Percentiles rank a stretch among this genome's conserved stretches.
These are phyloP conservation scores for Rhododendron simsii DNA, from an alignment of 148 eudicot species.

Conservation along the genomic window DNA sequence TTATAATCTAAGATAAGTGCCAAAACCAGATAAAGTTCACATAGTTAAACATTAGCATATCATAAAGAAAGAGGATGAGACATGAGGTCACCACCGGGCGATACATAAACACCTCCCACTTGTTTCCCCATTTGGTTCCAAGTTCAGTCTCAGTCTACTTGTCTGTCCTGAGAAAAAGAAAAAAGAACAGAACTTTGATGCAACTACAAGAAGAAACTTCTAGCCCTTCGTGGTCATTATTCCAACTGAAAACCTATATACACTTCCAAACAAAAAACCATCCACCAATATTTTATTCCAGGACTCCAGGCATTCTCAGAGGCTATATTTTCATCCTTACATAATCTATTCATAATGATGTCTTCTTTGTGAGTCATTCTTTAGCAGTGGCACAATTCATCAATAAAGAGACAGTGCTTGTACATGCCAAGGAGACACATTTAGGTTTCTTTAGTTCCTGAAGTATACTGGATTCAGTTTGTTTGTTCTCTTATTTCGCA, in stretches of 20 bases:
- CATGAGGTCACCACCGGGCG: constrained; percentile 74
- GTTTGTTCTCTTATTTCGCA: not conserved
- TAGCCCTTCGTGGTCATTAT: not conserved
- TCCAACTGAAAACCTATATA: not conserved
- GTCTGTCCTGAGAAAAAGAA: constrained; percentile 67
- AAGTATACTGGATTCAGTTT: not conserved
- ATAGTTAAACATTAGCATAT: not conserved
- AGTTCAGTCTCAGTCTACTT: constrained; percentile 98
- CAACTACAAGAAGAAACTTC: not conserved
- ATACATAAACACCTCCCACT: constrained; percentile 93
- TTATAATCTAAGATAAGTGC: not conserved
- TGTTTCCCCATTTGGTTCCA: constrained; percentile 98
- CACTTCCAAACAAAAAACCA: not conserved
- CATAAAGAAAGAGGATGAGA: constrained; percentile 1
- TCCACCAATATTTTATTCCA: not conserved
- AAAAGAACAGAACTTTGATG: not conserved
- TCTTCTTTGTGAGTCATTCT: not conserved
- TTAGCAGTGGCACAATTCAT: not conserved
- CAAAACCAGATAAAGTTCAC: not conserved
- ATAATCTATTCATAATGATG: not conserved
- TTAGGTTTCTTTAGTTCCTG: not conserved
- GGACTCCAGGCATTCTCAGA: not conserved
- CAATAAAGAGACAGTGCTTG: not conserved
- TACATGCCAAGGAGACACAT: not conserved
- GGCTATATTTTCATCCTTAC: not conserved